phyloP scores from a whole-genome alignment of 805 yeast genomes.

The Monosporozyma unispora region DNA sequence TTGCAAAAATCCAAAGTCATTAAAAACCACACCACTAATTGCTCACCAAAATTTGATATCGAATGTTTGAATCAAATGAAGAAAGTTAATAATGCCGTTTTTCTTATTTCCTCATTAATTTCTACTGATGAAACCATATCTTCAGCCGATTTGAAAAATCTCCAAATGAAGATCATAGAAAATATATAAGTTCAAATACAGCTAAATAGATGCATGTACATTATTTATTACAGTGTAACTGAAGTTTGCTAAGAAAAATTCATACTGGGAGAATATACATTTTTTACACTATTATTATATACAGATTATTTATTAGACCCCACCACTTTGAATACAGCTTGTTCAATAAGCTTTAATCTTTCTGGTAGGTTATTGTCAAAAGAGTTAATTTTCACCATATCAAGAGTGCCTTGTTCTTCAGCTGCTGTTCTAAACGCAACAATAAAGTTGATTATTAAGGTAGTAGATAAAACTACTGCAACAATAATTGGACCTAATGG shows the following conservation, averaged over 20 bases:
- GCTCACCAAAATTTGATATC: background rate
- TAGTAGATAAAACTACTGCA: conserved; percentile 56
- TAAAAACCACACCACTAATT: background rate
- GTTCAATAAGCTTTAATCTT: conserved; percentile 23
- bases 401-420: background rate
- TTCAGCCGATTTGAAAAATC: conserved; percentile 11
- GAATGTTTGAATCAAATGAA: conserved; percentile 14
- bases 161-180: conserved; percentile 23
- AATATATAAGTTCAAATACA: background rate
- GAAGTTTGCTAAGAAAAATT: background rate
- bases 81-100: conserved; percentile 22
- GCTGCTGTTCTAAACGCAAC: conserved; percentile 46
- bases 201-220: background rate
- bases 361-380: conserved; percentile 9
- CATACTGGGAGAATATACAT: background rate
- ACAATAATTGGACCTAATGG: conserved; percentile 82
- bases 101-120: conserved; percentile 15
- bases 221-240: background rate
- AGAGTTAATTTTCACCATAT: background rate
- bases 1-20: background rate
- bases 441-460: conserved; percentile 63
- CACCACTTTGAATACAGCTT: conserved; percentile 27
- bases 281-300: background rate
- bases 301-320: conserved; percentile 19
- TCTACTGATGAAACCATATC: conserved; percentile 9